These are phyloP conservation scores for Pythium graminicola DNA, from an alignment of 352 stramenopile genomes.

Conservation along the genomic window DNA sequence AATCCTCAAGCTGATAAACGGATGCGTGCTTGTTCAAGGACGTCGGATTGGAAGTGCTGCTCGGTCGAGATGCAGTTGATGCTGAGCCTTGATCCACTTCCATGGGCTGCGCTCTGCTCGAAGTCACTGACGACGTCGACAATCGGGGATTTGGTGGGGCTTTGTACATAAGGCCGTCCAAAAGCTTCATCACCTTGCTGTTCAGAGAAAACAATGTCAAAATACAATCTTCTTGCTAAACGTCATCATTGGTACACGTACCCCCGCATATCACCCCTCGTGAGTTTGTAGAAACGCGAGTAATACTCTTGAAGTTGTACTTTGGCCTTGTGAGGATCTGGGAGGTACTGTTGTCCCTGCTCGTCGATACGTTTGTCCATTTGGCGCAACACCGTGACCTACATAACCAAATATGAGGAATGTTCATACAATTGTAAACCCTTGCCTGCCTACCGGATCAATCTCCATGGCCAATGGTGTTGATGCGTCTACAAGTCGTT, in stretches of 20 bases:
- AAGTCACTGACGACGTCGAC: too few species aligned
- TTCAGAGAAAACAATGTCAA: background rate
- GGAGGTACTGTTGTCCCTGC: conserved; percentile 29
- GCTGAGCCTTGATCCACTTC: conserved; percentile 15
- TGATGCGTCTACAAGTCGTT: conserved; percentile 46
- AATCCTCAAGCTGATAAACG: conserved; percentile 64
- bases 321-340: conserved; percentile 35
- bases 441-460: conserved; percentile 12
- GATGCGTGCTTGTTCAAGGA: conserved; percentile 17
- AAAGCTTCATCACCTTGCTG: conserved; percentile 59
- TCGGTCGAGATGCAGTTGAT: background rate
- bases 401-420: background rate
- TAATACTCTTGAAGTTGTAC: conserved; percentile 67
- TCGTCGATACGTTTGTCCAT: conserved; percentile 71
- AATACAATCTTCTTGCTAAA: too few species aligned
- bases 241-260: too few species aligned
- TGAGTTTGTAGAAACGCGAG: conserved; percentile 70
- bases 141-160: too few species aligned
- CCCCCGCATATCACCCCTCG: conserved; percentile 70
- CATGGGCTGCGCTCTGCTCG: conserved; percentile 10
- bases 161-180: conserved; percentile 70
- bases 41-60: background rate
- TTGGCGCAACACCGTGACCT: conserved; percentile 70
- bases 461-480: conserved; percentile 10
- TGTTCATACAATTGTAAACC: background rate